Evolutionary conservation across 176 grass and related monocot genomes (phyloP), one percentile per base, ranked within the genome.

Genomic region (Hordeum marinum): DNA sequence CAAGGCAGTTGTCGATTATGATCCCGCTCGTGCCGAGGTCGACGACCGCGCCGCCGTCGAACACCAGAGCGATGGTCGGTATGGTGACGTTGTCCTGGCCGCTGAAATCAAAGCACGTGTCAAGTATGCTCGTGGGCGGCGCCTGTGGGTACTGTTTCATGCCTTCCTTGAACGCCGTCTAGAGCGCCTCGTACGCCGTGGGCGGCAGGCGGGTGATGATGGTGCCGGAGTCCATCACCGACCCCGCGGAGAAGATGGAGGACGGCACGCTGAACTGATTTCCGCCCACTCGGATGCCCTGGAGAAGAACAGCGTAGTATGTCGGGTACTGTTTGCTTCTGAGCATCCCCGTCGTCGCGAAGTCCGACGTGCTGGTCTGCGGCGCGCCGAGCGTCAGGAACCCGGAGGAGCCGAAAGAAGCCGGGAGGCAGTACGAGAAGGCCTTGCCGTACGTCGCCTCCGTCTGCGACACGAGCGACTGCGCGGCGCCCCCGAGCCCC

Each of bases 401-500:
- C 7, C 94, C 92, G 2, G 72, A 65, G n/a, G 78, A 61, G 75
- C 29, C 66, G 6, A 83, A 0, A 0, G 88, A 81, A 25, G 90
- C 21, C 14, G 94, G 94, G 34, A 97, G 86, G 81, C 94, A 94
- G 84, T 97, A 97, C 1, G 90, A 78, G 74, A 97, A 97, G 36
- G 91, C 82, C 0, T 61, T 83, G 1, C 90, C 88, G 64, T 89
- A 92, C 36, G 15, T 87, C 7, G 29, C 35, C 4, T 62, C 48
- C 0, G 94, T 85, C 85, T 97, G 90, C 26, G 90, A 90, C 55
- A 88, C 90, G 2, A 97, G 82, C n/a, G 94, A 97, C 31, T 83
- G 75, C n/a, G n/a, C 17, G 46, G 42, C 74, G 76, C 92, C 83
- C 23, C 94, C 94, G 54, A 97, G 90, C 11, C 92, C 94, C 29